These are phyloP conservation scores for Russula lepida DNA, from an alignment of 768 basidiomycete genomes.

Conservation along the genomic window DNA sequence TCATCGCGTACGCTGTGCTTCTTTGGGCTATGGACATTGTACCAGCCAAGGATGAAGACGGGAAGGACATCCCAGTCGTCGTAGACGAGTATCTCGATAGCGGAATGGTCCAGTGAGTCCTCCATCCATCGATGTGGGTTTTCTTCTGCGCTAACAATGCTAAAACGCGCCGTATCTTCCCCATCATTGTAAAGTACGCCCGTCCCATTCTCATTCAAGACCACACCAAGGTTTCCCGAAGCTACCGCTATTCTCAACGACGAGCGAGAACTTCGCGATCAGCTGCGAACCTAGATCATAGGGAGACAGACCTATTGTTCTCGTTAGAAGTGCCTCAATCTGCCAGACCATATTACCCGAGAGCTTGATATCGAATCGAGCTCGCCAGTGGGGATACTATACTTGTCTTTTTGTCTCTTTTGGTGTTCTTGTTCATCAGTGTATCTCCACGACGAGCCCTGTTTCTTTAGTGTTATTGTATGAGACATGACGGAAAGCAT, in stretches of 20 bases:
- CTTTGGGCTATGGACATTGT: conserved; percentile 25
- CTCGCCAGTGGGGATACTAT: not conserved
- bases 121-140: not conserved
- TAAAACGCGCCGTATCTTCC: not conserved
- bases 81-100: conserved; percentile 10
- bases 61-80: conserved; percentile 14
- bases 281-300: not conserved
- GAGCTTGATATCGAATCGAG: too few species aligned
- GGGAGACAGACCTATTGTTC: not conserved
- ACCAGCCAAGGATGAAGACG: conserved; percentile 12
- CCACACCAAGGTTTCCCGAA: conserved; percentile 21
- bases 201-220: conserved; percentile 20
- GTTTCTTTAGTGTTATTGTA: not conserved
- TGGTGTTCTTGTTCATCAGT: not conserved
- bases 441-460: not conserved
- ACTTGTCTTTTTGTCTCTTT: too few species aligned
- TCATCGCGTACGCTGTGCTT: conserved; percentile 28
- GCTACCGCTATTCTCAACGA: conserved; percentile 12
- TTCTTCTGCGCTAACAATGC: not conserved
- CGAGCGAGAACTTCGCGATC: conserved; percentile 12
- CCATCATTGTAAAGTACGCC: conserved; percentile 11
- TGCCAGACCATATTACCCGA: not conserved
- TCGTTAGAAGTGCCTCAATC: not conserved
- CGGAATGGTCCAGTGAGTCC: conserved; percentile 22
- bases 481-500: not conserved